Percentiles rank a stretch among this genome's conserved stretches.
These are phyloP conservation scores for Xylaria hypoxylon DNA, from an alignment of 2,329 filamentous ascomycete genomes.

Conservation along the genomic window DNA sequence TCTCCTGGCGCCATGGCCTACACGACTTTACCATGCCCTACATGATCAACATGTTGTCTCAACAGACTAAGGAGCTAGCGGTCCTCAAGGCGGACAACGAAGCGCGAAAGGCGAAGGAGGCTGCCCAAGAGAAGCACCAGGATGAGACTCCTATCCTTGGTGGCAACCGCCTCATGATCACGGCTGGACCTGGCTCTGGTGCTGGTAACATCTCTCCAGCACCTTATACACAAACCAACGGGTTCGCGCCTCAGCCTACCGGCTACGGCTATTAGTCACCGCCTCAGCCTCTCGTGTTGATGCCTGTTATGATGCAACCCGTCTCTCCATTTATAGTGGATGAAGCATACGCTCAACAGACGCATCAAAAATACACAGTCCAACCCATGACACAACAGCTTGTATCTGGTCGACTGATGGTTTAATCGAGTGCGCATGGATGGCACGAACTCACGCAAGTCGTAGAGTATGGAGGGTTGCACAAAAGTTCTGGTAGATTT, in stretches of 20 bases:
- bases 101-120: constrained; percentile 83
- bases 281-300: constrained; percentile 37
- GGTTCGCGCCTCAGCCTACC: constrained; percentile 89
- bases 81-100: constrained; percentile 95
- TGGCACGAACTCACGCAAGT: constrained; percentile 20
- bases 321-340: constrained; percentile 1
- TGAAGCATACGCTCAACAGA: constrained; percentile 2
- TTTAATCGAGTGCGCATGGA: constrained; percentile 7
- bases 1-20: constrained; percentile 96
- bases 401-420: constrained; percentile 20
- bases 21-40: constrained; percentile 99
- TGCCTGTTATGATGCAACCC: constrained; percentile 33
- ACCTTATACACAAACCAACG: constrained; percentile 84
- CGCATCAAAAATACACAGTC: constrained; percentile 15
- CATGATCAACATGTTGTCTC: constrained; percentile 97
- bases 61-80: constrained; percentile 89
- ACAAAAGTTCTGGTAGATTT: constrained; percentile 44
- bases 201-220: constrained; percentile 69
- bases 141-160: constrained; percentile 95
- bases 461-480: constrained; percentile 34
- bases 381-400: constrained; percentile 11
- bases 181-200: constrained; percentile 78
- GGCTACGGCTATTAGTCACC: constrained; percentile 72
- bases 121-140: constrained; percentile 82
- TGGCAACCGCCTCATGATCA: constrained; percentile 91